phyloP scores from a whole-genome alignment of 2,329 filamentous ascomycete species.

The Pleomassaria siparia region DNA sequence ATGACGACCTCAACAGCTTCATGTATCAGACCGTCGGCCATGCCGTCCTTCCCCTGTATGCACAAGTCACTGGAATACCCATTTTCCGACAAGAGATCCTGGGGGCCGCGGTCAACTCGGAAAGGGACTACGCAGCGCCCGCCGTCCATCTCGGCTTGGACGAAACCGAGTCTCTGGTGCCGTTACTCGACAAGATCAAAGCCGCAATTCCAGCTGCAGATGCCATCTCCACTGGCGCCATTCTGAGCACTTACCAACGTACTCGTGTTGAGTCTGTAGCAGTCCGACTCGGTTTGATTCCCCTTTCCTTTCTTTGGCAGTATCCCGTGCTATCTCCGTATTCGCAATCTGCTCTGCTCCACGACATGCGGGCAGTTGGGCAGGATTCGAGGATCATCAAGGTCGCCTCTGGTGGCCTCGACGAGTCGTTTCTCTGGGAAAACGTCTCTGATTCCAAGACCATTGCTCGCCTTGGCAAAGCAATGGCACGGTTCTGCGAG shows the following conservation, averaged over 20 bases:
- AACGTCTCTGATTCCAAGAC: slow-evolving; percentile 65
- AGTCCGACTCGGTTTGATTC: slow-evolving; percentile 75
- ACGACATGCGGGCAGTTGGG: slow-evolving; percentile 76
- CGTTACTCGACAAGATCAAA: slow-evolving; percentile 70
- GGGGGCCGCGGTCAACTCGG: slow-evolving; percentile 70
- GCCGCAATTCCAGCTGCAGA: slow-evolving; percentile 75
- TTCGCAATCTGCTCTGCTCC: slow-evolving; percentile 59
- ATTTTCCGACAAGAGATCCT: slow-evolving; percentile 78
- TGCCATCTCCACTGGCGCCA: slow-evolving; percentile 86
- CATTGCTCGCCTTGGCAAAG: slow-evolving; percentile 52
- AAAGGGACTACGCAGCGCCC: slow-evolving; percentile 64
- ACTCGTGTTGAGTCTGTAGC: slow-evolving; percentile 94
- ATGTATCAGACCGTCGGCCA: slow-evolving; percentile 99
- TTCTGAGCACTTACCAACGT: slow-evolving; percentile 92
- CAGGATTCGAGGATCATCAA: slow-evolving; percentile 93
- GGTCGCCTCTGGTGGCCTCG: slow-evolving; percentile 86
- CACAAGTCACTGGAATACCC: slow-evolving; percentile 74
- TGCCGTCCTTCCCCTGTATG: slow-evolving; percentile 81
- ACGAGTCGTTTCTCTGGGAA: slow-evolving; percentile 77
- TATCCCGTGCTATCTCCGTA: slow-evolving; percentile 71
- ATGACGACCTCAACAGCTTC: slow-evolving; percentile 85
- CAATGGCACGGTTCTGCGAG: slow-evolving; percentile 68
- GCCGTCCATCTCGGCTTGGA: slow-evolving; percentile 50
- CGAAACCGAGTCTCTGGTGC: slow-evolving; percentile 85
- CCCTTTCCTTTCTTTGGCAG: slow-evolving; percentile 90